phyloP scores from a whole-genome alignment of 2,329 filamentous ascomycete species.

The Elsinoe necatrix region DNA sequence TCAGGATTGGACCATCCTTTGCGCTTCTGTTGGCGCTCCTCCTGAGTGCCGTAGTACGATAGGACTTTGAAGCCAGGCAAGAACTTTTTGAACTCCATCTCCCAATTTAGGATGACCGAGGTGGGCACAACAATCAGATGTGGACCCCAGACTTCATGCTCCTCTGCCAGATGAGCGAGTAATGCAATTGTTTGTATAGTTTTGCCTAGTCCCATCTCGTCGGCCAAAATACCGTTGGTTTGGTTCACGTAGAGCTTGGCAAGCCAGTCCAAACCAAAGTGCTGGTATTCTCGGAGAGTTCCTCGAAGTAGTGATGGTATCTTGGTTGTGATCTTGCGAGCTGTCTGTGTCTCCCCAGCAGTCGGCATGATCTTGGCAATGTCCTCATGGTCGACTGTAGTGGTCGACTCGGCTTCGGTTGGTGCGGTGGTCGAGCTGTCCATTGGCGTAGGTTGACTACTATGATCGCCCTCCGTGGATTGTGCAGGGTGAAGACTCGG shows the following conservation, averaged over 20 bases:
- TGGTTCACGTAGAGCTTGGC: conserved; percentile 84
- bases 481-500: conserved; percentile 15
- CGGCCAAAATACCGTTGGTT: conserved; percentile 91
- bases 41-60: conserved; percentile 89
- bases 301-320: conserved; percentile 73
- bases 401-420: conserved; percentile 20
- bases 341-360: conserved; percentile 17
- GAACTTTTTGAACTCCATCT: conserved; percentile 99
- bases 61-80: conserved; percentile 96
- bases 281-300: conserved; percentile 88
- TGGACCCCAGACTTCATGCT: conserved; percentile 88
- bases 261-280: conserved; percentile 94
- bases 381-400: conserved; percentile 18
- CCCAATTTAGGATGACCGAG: conserved; percentile 98
- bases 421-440: conserved; percentile 18
- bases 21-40: conserved; percentile 84
- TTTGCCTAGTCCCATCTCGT: conserved; percentile 98
- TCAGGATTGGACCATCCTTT: conserved; percentile 73
- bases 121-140: conserved; percentile 95
- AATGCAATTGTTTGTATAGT: conserved; percentile 97
- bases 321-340: conserved; percentile 25
- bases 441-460: conserved; percentile 18
- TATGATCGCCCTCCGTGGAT: conserved; percentile 18
- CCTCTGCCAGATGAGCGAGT: conserved; percentile 81
- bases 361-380: conserved; percentile 17